Evolutionary conservation across 2,329 filamentous ascomycete species (phyloP), one percentile per base, ranked within the genome.

Genomic region (Fusarium falciforme): DNA sequence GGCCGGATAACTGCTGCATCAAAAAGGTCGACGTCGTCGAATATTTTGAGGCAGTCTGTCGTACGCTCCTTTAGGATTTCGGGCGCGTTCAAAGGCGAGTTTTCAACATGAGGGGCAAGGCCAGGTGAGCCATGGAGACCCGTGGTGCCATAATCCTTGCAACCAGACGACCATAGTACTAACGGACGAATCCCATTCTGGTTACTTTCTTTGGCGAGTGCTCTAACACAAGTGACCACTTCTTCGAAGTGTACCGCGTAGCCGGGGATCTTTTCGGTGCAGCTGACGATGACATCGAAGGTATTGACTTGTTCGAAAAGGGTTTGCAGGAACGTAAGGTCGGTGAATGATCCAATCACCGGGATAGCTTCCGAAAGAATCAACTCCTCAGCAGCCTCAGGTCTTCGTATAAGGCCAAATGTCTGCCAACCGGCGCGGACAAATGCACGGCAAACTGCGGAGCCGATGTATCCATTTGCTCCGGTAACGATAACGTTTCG

Each of bases 381-480:
- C 1, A 87, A 80, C 2, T 76, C 66, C 1, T 68, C 42, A 0
- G 81, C 78, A 1, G 79, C 77, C 12, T 80, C 71, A 2, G 68
- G 63, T 3, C 82, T 82, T 17, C 86, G 81, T 27, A 87, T 77
- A 4, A 88, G 82, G 2, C 86, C 86, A 74, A 83, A 87, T 0
- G 83, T 84, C 11, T 71, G 79, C 82, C 83, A 88, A 2, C 86
- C 86, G 10, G 84, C 83, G 9, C 83, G 81, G 6, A 82, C 80
- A 72, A 88, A 88, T 25, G 85, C 83, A 20, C 82, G 81, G 61
- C 82, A 81, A 0, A 87, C 85, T 1, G 85, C 84, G 25, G 78
- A 81, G 38, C 86, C 86, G 44, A 88, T 84, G 74, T 86, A 87
- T 11, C 86, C 86, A 61, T 86, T 87, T 14, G 86, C 85, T 10